Conservation (phyloP, 208 protist genomes). For the Balamuthia mandrillaris region DNA sequence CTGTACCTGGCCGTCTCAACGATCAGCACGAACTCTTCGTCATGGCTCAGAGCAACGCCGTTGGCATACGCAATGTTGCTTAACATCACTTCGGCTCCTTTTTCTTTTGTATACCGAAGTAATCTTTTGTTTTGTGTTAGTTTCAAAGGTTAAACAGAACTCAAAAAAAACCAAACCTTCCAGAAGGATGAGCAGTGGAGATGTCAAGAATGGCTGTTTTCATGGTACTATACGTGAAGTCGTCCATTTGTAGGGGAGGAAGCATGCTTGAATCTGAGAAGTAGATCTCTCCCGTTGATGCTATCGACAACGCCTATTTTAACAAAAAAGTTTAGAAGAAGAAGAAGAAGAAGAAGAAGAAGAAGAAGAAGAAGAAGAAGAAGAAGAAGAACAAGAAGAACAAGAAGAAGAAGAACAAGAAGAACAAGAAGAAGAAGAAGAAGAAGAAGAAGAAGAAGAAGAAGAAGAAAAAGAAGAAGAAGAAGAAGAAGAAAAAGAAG, state of each 20-base stretch:
- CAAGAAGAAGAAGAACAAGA: neutral
- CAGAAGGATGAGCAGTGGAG: too few relatives aligned
- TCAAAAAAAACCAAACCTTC: too few relatives aligned
- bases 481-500: neutral
- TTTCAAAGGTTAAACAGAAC: too few relatives aligned
- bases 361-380: slow-evolving; percentile 29
- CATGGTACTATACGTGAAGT: too few relatives aligned
- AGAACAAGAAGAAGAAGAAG: neutral
- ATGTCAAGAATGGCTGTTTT: too few relatives aligned
- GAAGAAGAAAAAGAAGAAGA: neutral
- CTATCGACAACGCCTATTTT: too few relatives aligned
- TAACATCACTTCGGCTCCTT: neutral
- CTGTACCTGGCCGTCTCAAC: neutral
- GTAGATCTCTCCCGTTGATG: slow-evolving; percentile 9
- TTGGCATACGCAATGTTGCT: neutral
- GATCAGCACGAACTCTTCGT: neutral
- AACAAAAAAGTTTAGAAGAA: too few relatives aligned
- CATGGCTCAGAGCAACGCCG: neutral
- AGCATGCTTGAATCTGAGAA: neutral
- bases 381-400: neutral
- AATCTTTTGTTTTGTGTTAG: neutral
- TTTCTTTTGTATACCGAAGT: neutral
- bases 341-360: too few relatives aligned
- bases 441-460: neutral
- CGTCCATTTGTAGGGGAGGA: neutral